Evolutionary conservation across 306 rosid species (phyloP), one percentile per base, ranked within the genome.

Genomic region (Cicer chorassanicum): DNA sequence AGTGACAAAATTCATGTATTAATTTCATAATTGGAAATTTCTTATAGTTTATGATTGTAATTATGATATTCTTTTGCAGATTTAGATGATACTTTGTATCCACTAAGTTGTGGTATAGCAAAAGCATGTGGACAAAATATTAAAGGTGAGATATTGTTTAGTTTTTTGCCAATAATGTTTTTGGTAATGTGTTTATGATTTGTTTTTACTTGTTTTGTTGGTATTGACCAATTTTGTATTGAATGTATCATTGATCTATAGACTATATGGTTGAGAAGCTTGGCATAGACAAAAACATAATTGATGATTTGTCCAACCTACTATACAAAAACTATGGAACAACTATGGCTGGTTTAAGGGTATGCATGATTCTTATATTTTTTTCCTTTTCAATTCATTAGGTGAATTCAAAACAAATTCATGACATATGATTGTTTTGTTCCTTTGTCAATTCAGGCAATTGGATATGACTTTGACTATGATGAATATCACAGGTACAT

Each of bases 341-440:
- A 41, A 91, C 97, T 66, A 94, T 92, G 97, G 95, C 99, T 81
- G 97, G 99, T 63, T 88, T 94, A 34, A 88, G 95, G 97, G 98
- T 94, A 91, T 51, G 76, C 90, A 90, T 51, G 72, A 18, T 60
- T n/a, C n/a, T n/a, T 76, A 5, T 4, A 4, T 9, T 15, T 16
- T 62, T 38, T 7, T 38, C 1, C 2, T 6, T 43, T 60, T 51
- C 16, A 16, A 66, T 24, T 1, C 14, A 16, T 54, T 70, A 18
- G 65, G 44, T 66, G 6, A 49, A 41, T 43, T 63, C 18, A 65
- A 12, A 66, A 36, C 12, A 59, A 41, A n/a, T 40, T 41, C 2
- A 11, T 64, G 13, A 68, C 14, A 15, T 73, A 42, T 46, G 4
- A 5, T 53, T 54, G 29, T 53, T 51, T 57, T 48, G 14, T 69